Conservation (phyloP, 2,329 filamentous ascomycete species). For the Metarhizium robertsii region DNA sequence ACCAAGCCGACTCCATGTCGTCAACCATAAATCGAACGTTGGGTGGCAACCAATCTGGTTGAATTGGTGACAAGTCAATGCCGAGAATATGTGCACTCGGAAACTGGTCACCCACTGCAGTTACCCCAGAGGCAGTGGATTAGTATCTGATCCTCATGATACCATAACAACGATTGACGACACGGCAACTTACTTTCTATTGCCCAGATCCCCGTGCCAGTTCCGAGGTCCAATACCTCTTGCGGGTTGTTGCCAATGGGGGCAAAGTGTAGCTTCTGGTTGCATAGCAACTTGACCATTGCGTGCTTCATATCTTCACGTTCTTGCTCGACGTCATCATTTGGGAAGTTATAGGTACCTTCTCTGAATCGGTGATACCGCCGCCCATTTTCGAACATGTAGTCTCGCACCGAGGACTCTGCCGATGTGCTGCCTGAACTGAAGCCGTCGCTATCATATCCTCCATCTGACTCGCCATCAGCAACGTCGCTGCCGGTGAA, state of each 20-base stretch:
- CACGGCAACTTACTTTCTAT: conserved; percentile 36
- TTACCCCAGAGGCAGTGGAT: neutral
- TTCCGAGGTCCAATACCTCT: conserved; percentile 47
- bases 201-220: conserved; percentile 50
- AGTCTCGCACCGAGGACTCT: conserved; percentile 36
- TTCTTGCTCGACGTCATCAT: conserved; percentile 51
- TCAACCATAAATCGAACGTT: conserved; percentile 49
- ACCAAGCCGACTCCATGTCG: conserved; percentile 47
- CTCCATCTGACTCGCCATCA: conserved; percentile 22
- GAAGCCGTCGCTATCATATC: conserved; percentile 27
- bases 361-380: conserved; percentile 48
- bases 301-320: conserved; percentile 48
- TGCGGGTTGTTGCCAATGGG: conserved; percentile 38
- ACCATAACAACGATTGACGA: neutral
- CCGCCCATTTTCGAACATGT: conserved; percentile 47
- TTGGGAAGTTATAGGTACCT: conserved; percentile 48
- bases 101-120: conserved; percentile 35
- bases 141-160: neutral
- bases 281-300: conserved; percentile 39
- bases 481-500: conserved; percentile 13
- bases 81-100: conserved; percentile 34
- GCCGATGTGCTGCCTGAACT: conserved; percentile 28
- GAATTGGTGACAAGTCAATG: conserved; percentile 38
- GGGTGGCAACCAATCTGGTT: conserved; percentile 42
- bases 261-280: conserved; percentile 40